These are phyloP conservation scores for Solanum pennellii DNA, from an alignment of 257 asterid genomes.

Conservation along the genomic window DNA sequence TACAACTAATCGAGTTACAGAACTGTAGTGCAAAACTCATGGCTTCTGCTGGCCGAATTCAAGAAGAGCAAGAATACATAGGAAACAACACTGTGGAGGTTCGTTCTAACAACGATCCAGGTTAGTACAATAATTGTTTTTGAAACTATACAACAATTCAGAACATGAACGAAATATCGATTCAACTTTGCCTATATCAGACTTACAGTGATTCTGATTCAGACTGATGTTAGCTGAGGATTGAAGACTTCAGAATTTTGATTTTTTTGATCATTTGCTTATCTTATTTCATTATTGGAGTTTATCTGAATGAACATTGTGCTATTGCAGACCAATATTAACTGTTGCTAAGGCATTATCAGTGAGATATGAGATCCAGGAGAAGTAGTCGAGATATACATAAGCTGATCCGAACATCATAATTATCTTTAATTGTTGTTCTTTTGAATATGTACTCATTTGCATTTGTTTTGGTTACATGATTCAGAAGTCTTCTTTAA, in stretches of 20 bases:
- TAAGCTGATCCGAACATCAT: neutral
- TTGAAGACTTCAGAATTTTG: neutral
- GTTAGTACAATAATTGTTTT: neutral
- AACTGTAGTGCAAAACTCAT: neutral
- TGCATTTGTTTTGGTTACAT: too few relatives aligned
- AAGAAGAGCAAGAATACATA: neutral
- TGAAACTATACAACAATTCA: neutral
- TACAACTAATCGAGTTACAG: neutral
- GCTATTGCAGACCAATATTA: neutral
- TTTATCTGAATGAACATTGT: neutral
- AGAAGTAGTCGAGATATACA: neutral
- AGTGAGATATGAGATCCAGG: neutral
- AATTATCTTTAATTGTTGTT: too few relatives aligned
- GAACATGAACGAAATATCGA: too few relatives aligned
- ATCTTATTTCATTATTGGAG: neutral
- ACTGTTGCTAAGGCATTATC: neutral
- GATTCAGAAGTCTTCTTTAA: neutral
- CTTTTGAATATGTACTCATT: too few relatives aligned
- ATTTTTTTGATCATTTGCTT: neutral
- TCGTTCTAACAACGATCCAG: neutral
- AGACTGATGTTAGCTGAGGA: neutral
- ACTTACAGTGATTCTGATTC: neutral
- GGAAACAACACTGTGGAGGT: neutral
- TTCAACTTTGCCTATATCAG: too few relatives aligned
- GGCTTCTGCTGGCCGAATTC: neutral